These are phyloP conservation scores for Leptographium lundbergii DNA, from an alignment of 2,329 filamentous ascomycete species.

Conservation along the genomic window DNA sequence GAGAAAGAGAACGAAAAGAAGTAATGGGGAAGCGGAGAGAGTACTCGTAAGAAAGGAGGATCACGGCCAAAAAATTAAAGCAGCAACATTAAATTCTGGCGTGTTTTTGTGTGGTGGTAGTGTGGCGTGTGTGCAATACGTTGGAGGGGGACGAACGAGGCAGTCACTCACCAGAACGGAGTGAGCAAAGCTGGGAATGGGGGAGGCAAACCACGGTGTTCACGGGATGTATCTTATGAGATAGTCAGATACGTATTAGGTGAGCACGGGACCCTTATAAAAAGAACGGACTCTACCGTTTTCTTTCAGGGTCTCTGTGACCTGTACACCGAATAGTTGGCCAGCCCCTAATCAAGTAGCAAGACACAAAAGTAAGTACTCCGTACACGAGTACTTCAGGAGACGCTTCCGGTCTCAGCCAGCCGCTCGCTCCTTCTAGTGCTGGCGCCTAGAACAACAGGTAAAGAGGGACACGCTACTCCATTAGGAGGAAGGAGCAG, in stretches of 20 bases:
- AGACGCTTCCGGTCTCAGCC: background rate
- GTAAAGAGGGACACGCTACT: background rate
- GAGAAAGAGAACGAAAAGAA: background rate
- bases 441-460: background rate
- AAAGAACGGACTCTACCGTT: conserved; percentile 1
- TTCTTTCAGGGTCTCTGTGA: conserved; percentile 1
- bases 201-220: background rate
- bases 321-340: background rate
- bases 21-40: background rate
- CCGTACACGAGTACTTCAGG: background rate
- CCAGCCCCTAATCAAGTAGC: background rate
- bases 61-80: conserved; percentile 6
- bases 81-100: conserved; percentile 6
- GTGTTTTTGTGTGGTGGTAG: conserved; percentile 7
- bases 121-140: conserved; percentile 5
- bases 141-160: conserved; percentile 5
- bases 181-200: background rate
- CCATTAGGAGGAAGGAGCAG: background rate
- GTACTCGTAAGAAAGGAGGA: background rate
- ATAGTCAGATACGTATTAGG: background rate
- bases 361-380: background rate
- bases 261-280: background rate
- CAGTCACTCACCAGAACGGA: conserved; percentile 2
- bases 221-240: conserved; percentile 1
- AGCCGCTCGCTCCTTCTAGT: background rate